Base-by-base conservation (phyloP, 192 early-diverging fungal species). In the Backusella luteola region DNA sequence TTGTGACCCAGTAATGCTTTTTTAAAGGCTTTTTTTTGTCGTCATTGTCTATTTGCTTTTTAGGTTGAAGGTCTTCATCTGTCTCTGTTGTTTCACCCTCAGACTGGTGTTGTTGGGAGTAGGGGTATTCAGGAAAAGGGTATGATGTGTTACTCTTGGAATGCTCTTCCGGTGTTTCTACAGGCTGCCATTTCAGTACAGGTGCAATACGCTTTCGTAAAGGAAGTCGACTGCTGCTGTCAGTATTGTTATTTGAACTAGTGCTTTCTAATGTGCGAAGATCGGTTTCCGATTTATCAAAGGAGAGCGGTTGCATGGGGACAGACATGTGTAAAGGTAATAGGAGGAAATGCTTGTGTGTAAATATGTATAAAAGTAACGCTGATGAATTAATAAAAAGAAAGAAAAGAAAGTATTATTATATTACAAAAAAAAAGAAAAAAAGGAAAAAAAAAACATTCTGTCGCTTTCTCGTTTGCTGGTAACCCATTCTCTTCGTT, bases 151-250 rank as follows among this genome's bases (percentile, higher is more conserved):
- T 67, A 29, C 44, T 38, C 52, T 67, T 38, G n/a, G 35, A 41
- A 29, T 56, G 76, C 39, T 63, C 53, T 52, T 77, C 69, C 15
- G 76, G 53, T 66, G 53, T 77, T 46, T 71, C 76, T n/a, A 71
- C 69, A 29, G 68, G 69, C 11, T 71, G 68, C 76, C 76, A 77
- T 77, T 77, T 70, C 23, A 77, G 63, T 39, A 69, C 68, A 21
- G 69, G 68, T 19, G 53, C 26, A 21, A 77, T 49, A 26, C 76
- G 76, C 39, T 77, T 77, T 66, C 76, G 76, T 41, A 77, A 69
- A 32, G 76, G 76, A 14, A 77, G 42, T 14, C 69, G 68, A 3
- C 29, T 77, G 14, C 41, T 70, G 34, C 71, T 39, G 8, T 35
- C 59, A 44, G 59, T 41, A 23, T 39, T 46, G 41, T 29, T 44